Base-by-base conservation (phyloP, 1,284 basidiomycete genomes). In the Sutorius eximius region DNA sequence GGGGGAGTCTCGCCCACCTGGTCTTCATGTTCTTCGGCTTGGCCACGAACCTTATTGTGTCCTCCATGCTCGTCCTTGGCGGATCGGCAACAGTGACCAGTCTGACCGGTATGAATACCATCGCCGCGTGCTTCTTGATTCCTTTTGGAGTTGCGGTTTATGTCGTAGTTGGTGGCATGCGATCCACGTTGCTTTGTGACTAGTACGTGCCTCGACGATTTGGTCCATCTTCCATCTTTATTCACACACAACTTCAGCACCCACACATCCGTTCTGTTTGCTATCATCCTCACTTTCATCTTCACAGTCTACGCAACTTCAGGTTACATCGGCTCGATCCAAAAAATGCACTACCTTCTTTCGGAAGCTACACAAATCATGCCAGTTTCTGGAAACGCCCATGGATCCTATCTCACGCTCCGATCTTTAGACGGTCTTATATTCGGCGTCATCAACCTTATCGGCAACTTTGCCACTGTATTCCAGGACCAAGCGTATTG, bases 391-490 rank as follows among this genome's bases (percentile, higher is more conserved):
- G 88, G 87, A 3, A 91, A 91, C 62, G 79, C 82, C 1, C 72
- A 79, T 11, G 87, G 88, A 1, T 87, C 83, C 18, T 91, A 90
- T 62, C 67, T 91, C 16, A 92, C 90, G 5, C 89, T 97, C 77
- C 82, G 91, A 30, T 90, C 86, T 6, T 83, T 84, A 69, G 82
- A 86, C 52, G 94, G 92, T 0, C 73, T 97, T 27, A 87, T 94
- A 55, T 97, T 97, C 61, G 92, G 92, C 24, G 83, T 95, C 11
- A 89, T 95, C 72, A 95, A 94, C 70, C 83, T 90, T 61, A 82
- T 89, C 53, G 87, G 89, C 5, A 92, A 92, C 73, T 93, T 93
- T 61, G 86, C 84, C 0, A 91, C 87, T 2, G 91, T 92, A 5
- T 91, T 90, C 70, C 81, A 84, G 63, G 89, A 91, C 57, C 82